phyloP scores from a whole-genome alignment of 352 stramenopile genomes.

The Albugo candida region DNA sequence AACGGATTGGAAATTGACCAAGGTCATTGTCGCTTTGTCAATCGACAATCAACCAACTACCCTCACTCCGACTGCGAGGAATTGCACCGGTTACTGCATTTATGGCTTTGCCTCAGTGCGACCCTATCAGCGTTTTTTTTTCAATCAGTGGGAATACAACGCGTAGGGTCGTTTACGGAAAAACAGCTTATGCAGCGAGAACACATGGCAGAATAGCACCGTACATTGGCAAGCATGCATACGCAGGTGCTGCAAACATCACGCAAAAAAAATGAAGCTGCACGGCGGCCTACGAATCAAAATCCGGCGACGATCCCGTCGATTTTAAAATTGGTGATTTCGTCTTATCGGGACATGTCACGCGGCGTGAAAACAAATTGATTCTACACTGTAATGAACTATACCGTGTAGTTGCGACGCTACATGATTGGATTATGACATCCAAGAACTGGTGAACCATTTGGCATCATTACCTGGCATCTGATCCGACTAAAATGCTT shows the following conservation, averaged over 20 bases:
- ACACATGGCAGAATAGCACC: background rate
- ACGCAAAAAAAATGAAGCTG: background rate
- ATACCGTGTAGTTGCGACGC: background rate
- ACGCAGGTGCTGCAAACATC: background rate
- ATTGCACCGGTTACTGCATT: slow-evolving; percentile 13
- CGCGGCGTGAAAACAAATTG: slow-evolving; percentile 3
- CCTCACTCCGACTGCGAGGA: slow-evolving; percentile 7
- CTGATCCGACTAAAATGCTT: background rate
- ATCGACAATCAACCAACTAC: slow-evolving; percentile 9
- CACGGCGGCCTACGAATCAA: background rate
- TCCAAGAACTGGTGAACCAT: slow-evolving; percentile 4
- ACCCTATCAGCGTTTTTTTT: background rate
- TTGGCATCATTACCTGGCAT: slow-evolving; percentile 1
- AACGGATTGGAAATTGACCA: background rate
- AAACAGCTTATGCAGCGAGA: background rate
- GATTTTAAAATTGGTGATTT: slow-evolving; percentile 3
- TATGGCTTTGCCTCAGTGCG: slow-evolving; percentile 4
- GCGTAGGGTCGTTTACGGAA: background rate
- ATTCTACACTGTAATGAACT: slow-evolving; percentile 1
- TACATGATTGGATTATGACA: slow-evolving; percentile 4
- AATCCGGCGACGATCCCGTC: slow-evolving; percentile 1
- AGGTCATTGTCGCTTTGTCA: slow-evolving; percentile 2
- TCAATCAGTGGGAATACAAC: background rate
- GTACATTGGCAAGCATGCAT: slow-evolving; percentile 2
- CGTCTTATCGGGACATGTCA: slow-evolving; percentile 1